These are phyloP conservation scores for Bryoerythrophyllum caledonicum DNA, from an alignment of 225 moss, liverwort and hornwort genomes.

Conservation along the genomic window DNA sequence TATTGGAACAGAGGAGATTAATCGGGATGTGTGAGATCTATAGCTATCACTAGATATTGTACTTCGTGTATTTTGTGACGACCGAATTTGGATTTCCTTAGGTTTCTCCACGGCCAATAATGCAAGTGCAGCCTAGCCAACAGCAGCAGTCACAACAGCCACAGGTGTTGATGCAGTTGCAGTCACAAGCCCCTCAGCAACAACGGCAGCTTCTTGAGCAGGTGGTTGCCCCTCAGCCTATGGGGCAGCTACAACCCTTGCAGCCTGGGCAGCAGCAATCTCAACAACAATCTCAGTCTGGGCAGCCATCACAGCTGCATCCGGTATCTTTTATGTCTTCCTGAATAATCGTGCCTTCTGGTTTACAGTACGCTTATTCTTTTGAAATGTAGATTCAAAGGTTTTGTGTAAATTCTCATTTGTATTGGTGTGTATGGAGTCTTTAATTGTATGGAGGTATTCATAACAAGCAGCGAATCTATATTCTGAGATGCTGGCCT, in stretches of 20 bases:
- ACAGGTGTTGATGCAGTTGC: slow-evolving; percentile 69
- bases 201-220: slow-evolving; percentile 64
- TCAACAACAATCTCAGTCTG: slow-evolving; percentile 52
- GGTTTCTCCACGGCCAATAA: slow-evolving; percentile 53
- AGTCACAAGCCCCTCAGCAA: slow-evolving; percentile 57
- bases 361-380: background rate
- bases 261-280: slow-evolving; percentile 59
- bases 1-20: too few relatives aligned
- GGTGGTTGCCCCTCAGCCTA: slow-evolving; percentile 46
- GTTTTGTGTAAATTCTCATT: background rate
- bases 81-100: slow-evolving; percentile 20
- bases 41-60: background rate
- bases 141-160: slow-evolving; percentile 66
- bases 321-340: slow-evolving; percentile 30
- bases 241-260: slow-evolving; percentile 53
- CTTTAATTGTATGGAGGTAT: too few relatives aligned
- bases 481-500: too few relatives aligned
- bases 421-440: too few relatives aligned
- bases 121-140: slow-evolving; percentile 76
- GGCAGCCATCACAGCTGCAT: slow-evolving; percentile 52
- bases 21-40: background rate
- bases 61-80: slow-evolving; percentile 14
- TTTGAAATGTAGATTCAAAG: background rate
- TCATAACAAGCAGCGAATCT: too few relatives aligned
- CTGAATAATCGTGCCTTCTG: background rate